phyloP scores from a whole-genome alignment of 331 rosid genomes.

The Dryas integrifolia region DNA sequence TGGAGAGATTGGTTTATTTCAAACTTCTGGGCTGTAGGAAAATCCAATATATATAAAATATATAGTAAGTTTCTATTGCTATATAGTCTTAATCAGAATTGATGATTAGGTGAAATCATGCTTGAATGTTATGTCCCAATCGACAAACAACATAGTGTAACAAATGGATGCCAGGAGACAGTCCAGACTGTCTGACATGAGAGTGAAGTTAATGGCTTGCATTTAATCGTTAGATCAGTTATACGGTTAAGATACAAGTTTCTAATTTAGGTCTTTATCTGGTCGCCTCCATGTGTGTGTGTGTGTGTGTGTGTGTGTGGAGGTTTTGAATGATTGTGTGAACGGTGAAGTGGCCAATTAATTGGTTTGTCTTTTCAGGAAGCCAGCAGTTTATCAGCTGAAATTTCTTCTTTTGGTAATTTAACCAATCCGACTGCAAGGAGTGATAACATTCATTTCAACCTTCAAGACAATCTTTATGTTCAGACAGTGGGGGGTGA shows the following conservation, averaged over 20 bases:
- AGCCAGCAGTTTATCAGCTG: slow-evolving; percentile 40
- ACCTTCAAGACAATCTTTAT: slow-evolving; percentile 37
- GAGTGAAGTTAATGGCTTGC: background rate
- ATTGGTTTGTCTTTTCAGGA: slow-evolving; percentile 47
- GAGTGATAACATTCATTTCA: slow-evolving; percentile 33
- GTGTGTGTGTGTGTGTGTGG: background rate
- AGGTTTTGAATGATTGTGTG: background rate
- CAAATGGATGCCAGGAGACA: no score
- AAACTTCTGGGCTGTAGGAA: no score
- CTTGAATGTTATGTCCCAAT: background rate
- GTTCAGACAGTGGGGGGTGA: slow-evolving; percentile 39
- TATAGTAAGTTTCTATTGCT: background rate
- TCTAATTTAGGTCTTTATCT: background rate
- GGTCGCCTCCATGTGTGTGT: background rate
- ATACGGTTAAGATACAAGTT: background rate
- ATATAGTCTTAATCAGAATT: background rate
- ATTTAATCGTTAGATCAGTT: background rate
- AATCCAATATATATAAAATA: background rate
- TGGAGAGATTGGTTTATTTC: background rate
- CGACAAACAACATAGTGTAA: background rate
- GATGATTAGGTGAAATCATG: background rate
- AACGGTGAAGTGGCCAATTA: slow-evolving; percentile 12
- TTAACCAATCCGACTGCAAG: slow-evolving; percentile 36
- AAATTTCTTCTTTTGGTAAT: slow-evolving; percentile 37
- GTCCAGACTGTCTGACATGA: no score